Conservation (phyloP, 768 basidiomycete species). For the Pleurotus ostreatus region DNA sequence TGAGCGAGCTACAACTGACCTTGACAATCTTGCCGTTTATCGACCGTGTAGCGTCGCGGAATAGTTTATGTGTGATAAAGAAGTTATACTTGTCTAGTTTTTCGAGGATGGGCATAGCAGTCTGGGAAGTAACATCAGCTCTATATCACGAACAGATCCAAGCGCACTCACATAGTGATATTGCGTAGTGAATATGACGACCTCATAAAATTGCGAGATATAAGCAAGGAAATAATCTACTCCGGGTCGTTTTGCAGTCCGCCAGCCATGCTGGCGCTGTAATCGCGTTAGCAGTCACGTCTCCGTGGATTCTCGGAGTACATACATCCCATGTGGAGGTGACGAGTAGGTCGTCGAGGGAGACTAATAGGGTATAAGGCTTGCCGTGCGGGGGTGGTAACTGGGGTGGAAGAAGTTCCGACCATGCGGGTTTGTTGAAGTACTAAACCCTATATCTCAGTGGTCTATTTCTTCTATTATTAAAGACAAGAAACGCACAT, state of each 20-base stretch:
- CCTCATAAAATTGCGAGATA: conserved; percentile 96
- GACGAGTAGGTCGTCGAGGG: conserved; percentile 88
- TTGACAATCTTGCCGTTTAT: conserved; percentile 84
- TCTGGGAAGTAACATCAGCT: conserved; percentile 38
- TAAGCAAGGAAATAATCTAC: conserved; percentile 98
- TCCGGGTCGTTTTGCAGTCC: conserved; percentile 95
- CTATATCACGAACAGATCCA: too few relatives aligned
- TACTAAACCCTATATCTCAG: conserved; percentile 41
- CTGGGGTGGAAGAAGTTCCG: conserved; percentile 86
- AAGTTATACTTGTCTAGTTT: conserved; percentile 93
- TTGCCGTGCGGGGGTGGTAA: conserved; percentile 79
- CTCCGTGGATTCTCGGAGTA: conserved; percentile 16
- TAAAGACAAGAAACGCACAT: conserved; percentile 39
- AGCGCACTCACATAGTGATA: conserved; percentile 69
- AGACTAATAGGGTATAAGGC: conserved; percentile 88
- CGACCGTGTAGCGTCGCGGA: conserved; percentile 85
- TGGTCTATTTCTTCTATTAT: neutral
- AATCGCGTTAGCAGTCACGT: conserved; percentile 3
- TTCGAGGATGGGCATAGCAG: conserved; percentile 82
- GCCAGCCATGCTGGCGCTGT: conserved; percentile 91
- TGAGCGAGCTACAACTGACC: conserved; percentile 30
- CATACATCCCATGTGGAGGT: conserved; percentile 95
- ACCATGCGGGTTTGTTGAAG: conserved; percentile 92
- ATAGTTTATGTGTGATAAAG: conserved; percentile 86
- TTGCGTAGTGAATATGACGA: conserved; percentile 93